Percentiles rank a stretch among this genome's conserved stretches.
Conservation (phyloP, 352 stramenopile genomes). For the Pythium aquatile region DNA sequence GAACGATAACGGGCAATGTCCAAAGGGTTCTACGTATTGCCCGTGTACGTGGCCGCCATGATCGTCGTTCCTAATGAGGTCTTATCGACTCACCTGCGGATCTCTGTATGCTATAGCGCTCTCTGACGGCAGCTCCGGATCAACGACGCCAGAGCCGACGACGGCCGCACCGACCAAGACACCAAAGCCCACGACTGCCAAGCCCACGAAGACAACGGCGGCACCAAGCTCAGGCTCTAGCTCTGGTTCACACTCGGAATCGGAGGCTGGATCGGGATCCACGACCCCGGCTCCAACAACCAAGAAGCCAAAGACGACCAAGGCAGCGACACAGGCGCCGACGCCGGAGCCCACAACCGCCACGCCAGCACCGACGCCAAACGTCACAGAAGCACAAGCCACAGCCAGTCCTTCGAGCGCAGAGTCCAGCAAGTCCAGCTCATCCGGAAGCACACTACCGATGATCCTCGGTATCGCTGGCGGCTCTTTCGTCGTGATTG, state of each 20-base stretch:
- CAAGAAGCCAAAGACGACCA: neutral
- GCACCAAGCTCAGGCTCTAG: neutral
- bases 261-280: neutral
- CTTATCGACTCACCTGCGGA: too few species aligned
- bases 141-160: constrained; percentile 18
- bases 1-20: constrained; percentile 13
- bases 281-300: neutral
- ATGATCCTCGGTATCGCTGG: constrained; percentile 52
- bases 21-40: constrained; percentile 8
- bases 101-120: neutral
- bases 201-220: constrained; percentile 21
- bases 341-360: constrained; percentile 22
- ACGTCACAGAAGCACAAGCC: constrained; percentile 10
- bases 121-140: neutral
- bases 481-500: constrained; percentile 40
- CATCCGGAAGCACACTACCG: constrained; percentile 33
- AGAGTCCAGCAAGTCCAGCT: constrained; percentile 26
- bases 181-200: constrained; percentile 31
- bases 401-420: constrained; percentile 35
- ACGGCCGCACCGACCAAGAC: constrained; percentile 11
- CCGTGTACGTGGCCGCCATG: constrained; percentile 1
- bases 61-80: too few species aligned
- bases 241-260: too few species aligned
- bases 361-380: constrained; percentile 21
- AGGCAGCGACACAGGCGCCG: neutral